These are phyloP conservation scores for Claviceps spartinae DNA, from an alignment of 2,329 filamentous ascomycete genomes.

Conservation along the genomic window DNA sequence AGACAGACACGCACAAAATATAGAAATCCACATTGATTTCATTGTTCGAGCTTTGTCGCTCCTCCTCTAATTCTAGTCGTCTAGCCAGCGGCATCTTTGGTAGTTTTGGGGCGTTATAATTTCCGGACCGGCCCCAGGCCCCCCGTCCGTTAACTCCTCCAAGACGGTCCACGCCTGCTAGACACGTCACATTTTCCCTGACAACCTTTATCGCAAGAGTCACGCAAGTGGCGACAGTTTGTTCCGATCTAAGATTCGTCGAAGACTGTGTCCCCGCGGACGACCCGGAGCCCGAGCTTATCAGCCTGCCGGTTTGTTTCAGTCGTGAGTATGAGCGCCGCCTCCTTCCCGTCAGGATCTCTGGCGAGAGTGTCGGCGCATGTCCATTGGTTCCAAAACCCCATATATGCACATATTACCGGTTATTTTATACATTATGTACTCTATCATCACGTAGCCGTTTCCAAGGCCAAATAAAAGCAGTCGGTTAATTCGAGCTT, in stretches of 20 bases:
- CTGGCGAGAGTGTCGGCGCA: constrained; percentile 21
- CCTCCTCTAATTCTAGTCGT: constrained; percentile 17
- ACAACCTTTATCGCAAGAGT: background rate
- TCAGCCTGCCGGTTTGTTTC: background rate
- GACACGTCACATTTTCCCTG: background rate
- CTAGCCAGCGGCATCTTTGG: constrained; percentile 28
- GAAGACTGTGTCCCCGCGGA: constrained; percentile 1
- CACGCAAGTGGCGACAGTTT: background rate
- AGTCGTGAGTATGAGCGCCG: constrained; percentile 7
- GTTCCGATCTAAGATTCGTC: background rate
- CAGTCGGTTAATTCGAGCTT: constrained; percentile 13
- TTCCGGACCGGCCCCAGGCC: constrained; percentile 5
- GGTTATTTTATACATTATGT: constrained; percentile 26
- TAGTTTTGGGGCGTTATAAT: constrained; percentile 9
- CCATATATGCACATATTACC: constrained; percentile 23
- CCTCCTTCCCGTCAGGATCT: constrained; percentile 13
- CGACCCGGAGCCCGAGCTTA: background rate
- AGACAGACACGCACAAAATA: no score
- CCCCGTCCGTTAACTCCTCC: constrained; percentile 7
- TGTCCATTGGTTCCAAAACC: constrained; percentile 9
- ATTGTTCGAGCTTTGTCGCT: constrained; percentile 10
- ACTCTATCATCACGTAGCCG: constrained; percentile 21
- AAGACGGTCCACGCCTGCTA: background rate
- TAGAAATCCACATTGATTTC: no score
- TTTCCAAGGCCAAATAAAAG: constrained; percentile 15